phyloP scores from a whole-genome alignment of 1,139 yeast species.

The Hansenula sp. region DNA sequence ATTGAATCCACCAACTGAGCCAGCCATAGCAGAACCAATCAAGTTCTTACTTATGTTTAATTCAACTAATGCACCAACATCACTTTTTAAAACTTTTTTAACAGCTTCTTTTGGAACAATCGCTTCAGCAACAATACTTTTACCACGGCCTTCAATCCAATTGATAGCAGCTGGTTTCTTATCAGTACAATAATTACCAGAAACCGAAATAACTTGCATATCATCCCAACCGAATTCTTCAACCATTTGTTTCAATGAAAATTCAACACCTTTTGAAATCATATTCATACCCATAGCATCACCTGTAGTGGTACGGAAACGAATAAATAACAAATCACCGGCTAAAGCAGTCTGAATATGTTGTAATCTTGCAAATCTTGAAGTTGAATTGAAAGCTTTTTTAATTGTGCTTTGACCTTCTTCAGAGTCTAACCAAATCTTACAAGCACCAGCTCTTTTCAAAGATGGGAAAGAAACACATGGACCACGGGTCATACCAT shows the following conservation, averaged over 20 bases:
- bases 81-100: slow-evolving; percentile 77
- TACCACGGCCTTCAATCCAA: slow-evolving; percentile 99
- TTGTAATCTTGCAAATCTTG: slow-evolving; percentile 93
- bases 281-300: slow-evolving; percentile 99
- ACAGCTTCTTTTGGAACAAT: slow-evolving; percentile 81
- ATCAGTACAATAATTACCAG: slow-evolving; percentile 97
- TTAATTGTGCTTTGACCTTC: slow-evolving; percentile 83
- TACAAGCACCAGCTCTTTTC: slow-evolving; percentile 89
- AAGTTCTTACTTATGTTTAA: slow-evolving; percentile 84
- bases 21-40: slow-evolving; percentile 98
- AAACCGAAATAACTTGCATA: slow-evolving; percentile 87
- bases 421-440: slow-evolving; percentile 91
- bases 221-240: slow-evolving; percentile 90
- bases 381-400: slow-evolving; percentile 92
- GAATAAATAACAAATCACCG: slow-evolving; percentile 82
- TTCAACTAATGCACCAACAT: slow-evolving; percentile 88
- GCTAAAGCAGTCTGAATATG: slow-evolving; percentile 91
- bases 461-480: slow-evolving; percentile 86
- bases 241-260: slow-evolving; percentile 76
- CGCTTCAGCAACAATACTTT: slow-evolving; percentile 97
- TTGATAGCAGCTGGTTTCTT: slow-evolving; percentile 97
- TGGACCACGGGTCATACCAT: slow-evolving; percentile 99
- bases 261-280: slow-evolving; percentile 98
- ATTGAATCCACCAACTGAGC: slow-evolving; percentile 95
- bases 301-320: slow-evolving; percentile 97